Evolutionary conservation across 192 early-diverging fungal genomes (phyloP).

Genomic region (Coemansia sp.): DNA sequence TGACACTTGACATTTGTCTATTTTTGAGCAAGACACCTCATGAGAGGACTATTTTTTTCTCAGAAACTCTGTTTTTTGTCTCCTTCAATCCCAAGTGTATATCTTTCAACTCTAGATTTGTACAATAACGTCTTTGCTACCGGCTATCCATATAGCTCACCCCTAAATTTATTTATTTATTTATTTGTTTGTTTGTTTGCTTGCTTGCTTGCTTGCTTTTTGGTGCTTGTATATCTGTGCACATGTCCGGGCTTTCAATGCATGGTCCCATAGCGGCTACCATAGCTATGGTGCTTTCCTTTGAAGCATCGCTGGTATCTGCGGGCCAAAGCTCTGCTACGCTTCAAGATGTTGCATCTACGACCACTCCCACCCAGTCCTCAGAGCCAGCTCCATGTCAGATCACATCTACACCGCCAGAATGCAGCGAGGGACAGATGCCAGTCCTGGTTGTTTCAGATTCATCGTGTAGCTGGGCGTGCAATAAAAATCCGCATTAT

Average conservation of each 20-base stretch:
- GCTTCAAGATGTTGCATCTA: not conserved
- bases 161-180: no score
- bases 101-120: not conserved
- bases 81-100: not conserved
- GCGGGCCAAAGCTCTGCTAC: not conserved
- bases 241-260: not conserved
- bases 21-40: not conserved
- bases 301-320: not conserved
- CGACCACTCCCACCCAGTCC: not conserved
- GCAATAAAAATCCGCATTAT: slow-evolving; percentile 37
- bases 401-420: not conserved
- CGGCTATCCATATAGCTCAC: not conserved
- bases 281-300: not conserved
- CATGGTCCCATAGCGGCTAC: not conserved
- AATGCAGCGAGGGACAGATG: slow-evolving; percentile 25
- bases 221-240: not conserved
- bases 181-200: no score
- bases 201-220: not conserved
- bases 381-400: not conserved
- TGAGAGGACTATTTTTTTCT: not conserved
- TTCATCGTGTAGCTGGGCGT: slow-evolving; percentile 34
- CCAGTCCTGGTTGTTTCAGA: slow-evolving; percentile 20
- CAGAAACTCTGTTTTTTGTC: not conserved
- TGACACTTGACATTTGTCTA: not conserved
- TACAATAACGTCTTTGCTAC: not conserved